phyloP scores from a whole-genome alignment of 306 rosid species.

The Dryas drummondii region DNA sequence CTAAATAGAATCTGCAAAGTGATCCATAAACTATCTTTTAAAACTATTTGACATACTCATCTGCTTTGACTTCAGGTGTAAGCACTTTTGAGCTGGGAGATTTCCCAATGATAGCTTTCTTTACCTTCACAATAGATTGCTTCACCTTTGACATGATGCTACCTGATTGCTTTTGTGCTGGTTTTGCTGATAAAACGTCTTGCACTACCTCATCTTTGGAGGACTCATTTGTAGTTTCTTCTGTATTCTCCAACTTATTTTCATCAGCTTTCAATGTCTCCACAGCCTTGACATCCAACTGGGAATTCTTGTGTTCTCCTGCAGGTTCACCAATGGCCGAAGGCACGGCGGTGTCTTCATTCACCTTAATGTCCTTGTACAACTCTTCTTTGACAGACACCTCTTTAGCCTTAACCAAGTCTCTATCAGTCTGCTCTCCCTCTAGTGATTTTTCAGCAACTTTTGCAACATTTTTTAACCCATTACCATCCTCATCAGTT shows the following conservation, averaged over 20 bases:
- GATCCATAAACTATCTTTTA: neutral
- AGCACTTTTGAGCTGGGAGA: constrained; percentile 70
- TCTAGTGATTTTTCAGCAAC: neutral
- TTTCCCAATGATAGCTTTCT: constrained; percentile 78
- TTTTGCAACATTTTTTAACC: neutral
- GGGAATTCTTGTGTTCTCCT: neutral
- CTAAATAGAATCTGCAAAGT: too few relatives aligned
- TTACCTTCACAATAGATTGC: constrained; percentile 78
- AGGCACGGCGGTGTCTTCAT: neutral
- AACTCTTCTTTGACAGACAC: constrained; percentile 7
- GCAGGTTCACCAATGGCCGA: constrained; percentile 1
- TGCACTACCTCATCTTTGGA: constrained; percentile 3
- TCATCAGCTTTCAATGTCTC: neutral
- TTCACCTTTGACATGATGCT: constrained; percentile 76
- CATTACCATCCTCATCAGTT: neutral
- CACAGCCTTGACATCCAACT: too few relatives aligned
- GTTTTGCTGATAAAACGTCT: constrained; percentile 41
- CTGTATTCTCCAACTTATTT: neutral
- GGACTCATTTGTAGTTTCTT: neutral
- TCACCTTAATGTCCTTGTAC: constrained; percentile 13
- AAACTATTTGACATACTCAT: constrained; percentile 1
- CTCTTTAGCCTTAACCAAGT: neutral
- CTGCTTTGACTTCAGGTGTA: constrained; percentile 54
- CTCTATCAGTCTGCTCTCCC: constrained; percentile 8
- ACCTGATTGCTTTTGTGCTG: constrained; percentile 67